Evolutionary conservation across 257 asterid genomes (phyloP).

Genomic region (Paraleonurus japonicus): DNA sequence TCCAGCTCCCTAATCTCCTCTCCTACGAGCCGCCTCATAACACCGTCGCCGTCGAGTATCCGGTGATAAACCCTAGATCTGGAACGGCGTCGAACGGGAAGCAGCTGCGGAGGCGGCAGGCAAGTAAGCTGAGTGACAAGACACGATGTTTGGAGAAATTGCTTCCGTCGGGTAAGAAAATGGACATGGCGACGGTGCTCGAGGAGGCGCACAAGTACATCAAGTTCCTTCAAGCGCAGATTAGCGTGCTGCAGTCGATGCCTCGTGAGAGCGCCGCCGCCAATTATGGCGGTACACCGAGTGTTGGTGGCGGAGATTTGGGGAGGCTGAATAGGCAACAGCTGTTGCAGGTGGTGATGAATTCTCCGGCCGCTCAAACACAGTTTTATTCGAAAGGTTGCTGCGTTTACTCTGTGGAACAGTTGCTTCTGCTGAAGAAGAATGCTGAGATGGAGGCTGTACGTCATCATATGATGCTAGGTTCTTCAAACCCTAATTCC

Average conservation of each 20-base stretch:
- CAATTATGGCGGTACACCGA: background rate
- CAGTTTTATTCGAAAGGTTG: constrained; percentile 52
- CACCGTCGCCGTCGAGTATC: background rate
- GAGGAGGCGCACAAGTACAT: constrained; percentile 80
- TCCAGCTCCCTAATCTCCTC: constrained; percentile 35
- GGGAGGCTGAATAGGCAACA: constrained; percentile 62
- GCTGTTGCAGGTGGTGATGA: constrained; percentile 55
- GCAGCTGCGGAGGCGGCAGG: constrained; percentile 21
- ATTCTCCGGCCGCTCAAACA: constrained; percentile 64
- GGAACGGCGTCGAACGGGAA: constrained; percentile 15
- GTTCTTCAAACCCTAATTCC: constrained; percentile 22
- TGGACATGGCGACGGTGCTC: constrained; percentile 70
- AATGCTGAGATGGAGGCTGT: constrained; percentile 36
- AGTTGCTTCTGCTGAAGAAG: constrained; percentile 37
- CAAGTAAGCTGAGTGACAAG: constrained; percentile 54
- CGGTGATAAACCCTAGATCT: constrained; percentile 2
- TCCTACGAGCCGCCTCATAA: constrained; percentile 37
- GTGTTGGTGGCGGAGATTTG: constrained; percentile 29
- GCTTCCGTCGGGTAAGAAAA: constrained; percentile 55
- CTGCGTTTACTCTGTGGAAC: constrained; percentile 66
- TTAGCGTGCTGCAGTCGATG: constrained; percentile 60
- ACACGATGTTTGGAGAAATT: constrained; percentile 47
- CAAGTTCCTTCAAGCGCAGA: constrained; percentile 73
- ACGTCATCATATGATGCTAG: constrained; percentile 19
- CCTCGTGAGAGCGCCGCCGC: constrained; percentile 33